Base-by-base conservation (phyloP, 1,139 yeast genomes). In the Kodamaea sp. region DNA sequence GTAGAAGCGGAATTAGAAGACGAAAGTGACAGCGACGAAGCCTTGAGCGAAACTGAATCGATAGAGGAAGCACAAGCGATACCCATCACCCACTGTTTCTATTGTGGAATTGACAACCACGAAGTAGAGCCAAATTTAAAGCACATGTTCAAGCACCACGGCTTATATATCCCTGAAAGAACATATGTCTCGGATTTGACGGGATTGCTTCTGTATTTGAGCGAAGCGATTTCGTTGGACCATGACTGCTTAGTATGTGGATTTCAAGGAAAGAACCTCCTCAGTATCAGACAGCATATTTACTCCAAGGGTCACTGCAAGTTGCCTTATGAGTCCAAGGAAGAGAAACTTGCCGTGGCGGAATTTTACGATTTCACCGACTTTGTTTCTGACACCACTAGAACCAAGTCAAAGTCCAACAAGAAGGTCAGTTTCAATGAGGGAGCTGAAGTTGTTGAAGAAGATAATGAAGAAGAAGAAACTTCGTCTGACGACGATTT, bases 211-310 rank as follows among this genome's bases (percentile, higher is more conserved):
- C 52, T 59, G 21, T 71, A 63, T 42, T 38, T 77, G 20, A 67
- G 74, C 33, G 77, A 70, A 41, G 61, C 62, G 1, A 53, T 75
- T 1, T 55, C 71, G 4, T 42, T 69, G 3, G 77, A 75, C 35
- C 57, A 66, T 38, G 76, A 69, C 39, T 77, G 83, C 49, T 51
- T 76, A 16, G 73, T 65, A 11, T 77, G 83, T 56, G 80, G 78
- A 2, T 77, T 73, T 43, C 56, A 59, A 26, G 80, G 81, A 2
- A 72, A 58, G 38, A 71, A 61, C 39, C 50, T 76, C 35, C 65
- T 66, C 35, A 68, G 81, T 47, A 62, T 76, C 1, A 61, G 82
- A 42, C 82, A 75, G 42, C 83, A 77, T 49, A 57, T 73, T 42
- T 31, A 42, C 5, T 60, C 73, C 7, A 77, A 76, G 50, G 80